These are phyloP conservation scores for Fusarium tupiense DNA, from an alignment of 2,329 filamentous ascomycete genomes.

Conservation along the genomic window DNA sequence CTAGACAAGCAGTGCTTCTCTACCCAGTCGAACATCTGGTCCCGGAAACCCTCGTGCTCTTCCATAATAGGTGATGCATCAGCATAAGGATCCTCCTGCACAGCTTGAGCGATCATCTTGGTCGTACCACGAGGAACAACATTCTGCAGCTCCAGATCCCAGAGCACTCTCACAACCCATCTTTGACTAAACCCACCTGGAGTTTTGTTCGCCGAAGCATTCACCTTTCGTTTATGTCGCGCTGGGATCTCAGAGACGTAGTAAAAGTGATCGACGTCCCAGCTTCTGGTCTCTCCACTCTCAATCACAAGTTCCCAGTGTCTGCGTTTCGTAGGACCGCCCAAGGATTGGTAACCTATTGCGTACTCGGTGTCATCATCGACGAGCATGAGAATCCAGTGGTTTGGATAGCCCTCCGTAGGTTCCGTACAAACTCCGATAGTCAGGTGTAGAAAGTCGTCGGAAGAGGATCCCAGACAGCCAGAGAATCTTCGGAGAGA, in stretches of 20 bases:
- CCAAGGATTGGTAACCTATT: background rate
- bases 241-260: background rate
- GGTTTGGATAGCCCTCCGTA: background rate
- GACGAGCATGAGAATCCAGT: constrained; percentile 13
- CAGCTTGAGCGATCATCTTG: background rate
- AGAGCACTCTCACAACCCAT: constrained; percentile 7
- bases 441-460: background rate
- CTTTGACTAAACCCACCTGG: background rate
- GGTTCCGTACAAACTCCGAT: background rate
- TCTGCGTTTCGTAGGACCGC: background rate
- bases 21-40: background rate
- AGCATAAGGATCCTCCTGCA: background rate
- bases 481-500: background rate
- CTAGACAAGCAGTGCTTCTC: background rate
- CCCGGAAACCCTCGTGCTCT: background rate
- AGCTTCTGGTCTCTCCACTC: background rate
- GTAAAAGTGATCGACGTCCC: background rate
- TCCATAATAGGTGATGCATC: background rate
- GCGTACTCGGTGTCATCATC: background rate
- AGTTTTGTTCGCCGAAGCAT: background rate
- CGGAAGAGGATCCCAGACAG: background rate
- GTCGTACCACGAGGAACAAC: background rate
- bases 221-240: background rate
- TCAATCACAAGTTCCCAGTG: background rate
- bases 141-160: background rate